Percentiles rank a stretch among this genome's conserved stretches.
Evolutionary conservation across 2,329 filamentous ascomycete species (phyloP).

Genomic region (Colletotrichum sp.): DNA sequence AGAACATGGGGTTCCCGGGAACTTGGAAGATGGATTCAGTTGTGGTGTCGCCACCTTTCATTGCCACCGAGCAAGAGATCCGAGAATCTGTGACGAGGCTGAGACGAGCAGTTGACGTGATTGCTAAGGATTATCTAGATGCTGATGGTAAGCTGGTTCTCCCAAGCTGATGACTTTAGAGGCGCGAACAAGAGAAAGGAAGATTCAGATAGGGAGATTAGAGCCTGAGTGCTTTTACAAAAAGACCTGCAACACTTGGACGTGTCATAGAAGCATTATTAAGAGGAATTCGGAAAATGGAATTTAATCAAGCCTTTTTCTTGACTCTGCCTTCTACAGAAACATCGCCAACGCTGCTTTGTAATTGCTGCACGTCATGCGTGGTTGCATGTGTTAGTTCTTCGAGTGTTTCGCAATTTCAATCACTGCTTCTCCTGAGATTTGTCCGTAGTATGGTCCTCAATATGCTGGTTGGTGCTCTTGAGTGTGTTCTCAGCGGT

Average conservation of each 20-base stretch:
- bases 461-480: not conserved
- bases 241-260: rapidly evolving
- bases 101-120: not conserved
- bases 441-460: not conserved
- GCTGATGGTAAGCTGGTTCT: not conserved
- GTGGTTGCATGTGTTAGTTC: not conserved
- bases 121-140: not conserved
- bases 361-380: not conserved
- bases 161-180: not conserved
- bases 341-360: not conserved
- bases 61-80: not conserved
- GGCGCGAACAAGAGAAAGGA: not conserved
- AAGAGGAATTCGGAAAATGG: not conserved
- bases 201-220: rapidly evolving
- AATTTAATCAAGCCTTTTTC: not conserved
- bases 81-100: not conserved
- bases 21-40: not conserved
- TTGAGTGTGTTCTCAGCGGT: not conserved
- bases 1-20: not conserved
- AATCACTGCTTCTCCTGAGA: not conserved
- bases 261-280: rapidly evolving
- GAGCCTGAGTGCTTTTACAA: not conserved
- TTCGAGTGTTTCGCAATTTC: rapidly evolving
- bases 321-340: not conserved
- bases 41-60: not conserved